A percentile compares a stretch with the other conserved stretches of the same genome.
Evolutionary conservation across 257 asterid species (phyloP).

Genomic region (Misopates orontium): DNA sequence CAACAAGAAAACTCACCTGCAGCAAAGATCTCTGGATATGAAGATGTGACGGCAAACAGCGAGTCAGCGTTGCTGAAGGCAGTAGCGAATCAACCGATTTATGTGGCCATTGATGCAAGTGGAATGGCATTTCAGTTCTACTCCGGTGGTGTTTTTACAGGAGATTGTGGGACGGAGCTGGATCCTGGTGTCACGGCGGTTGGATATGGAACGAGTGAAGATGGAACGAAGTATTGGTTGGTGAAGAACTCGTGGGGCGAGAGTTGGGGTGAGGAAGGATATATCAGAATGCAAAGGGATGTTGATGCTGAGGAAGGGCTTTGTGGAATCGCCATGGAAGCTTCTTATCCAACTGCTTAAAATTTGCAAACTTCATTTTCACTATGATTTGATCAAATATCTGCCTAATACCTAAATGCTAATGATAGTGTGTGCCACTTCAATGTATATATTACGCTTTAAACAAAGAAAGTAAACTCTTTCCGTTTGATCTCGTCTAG

Average conservation of each 20-base stretch:
- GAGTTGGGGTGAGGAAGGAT: constrained; percentile 40
- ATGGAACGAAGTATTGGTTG: constrained; percentile 45
- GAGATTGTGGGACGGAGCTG: constrained; percentile 38
- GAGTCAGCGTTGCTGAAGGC: constrained; percentile 36
- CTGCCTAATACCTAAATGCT: neutral
- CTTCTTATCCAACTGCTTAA: constrained; percentile 48
- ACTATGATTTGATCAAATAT: neutral
- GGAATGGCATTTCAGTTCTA: constrained; percentile 38
- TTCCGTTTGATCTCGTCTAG: no score
- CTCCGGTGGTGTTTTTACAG: constrained; percentile 36
- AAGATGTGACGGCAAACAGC: constrained; percentile 39
- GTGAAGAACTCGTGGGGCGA: constrained; percentile 50
- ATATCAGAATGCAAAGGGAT: constrained; percentile 33
- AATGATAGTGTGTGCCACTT: neutral
- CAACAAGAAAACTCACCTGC: constrained; percentile 18
- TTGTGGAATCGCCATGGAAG: constrained; percentile 49
- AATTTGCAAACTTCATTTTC: neutral
- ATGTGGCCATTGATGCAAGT: constrained; percentile 42
- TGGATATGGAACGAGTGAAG: constrained; percentile 36
- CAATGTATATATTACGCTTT: neutral
- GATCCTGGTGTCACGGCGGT: constrained; percentile 48
- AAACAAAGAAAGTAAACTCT: neutral
- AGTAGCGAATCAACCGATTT: constrained; percentile 40
- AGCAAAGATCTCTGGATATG: constrained; percentile 38
- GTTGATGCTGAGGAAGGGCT: constrained; percentile 26